A percentile compares a stretch with the other conserved stretches of the same genome.
Conservation (phyloP, 306 rosid species). For the Geum urbanum region DNA sequence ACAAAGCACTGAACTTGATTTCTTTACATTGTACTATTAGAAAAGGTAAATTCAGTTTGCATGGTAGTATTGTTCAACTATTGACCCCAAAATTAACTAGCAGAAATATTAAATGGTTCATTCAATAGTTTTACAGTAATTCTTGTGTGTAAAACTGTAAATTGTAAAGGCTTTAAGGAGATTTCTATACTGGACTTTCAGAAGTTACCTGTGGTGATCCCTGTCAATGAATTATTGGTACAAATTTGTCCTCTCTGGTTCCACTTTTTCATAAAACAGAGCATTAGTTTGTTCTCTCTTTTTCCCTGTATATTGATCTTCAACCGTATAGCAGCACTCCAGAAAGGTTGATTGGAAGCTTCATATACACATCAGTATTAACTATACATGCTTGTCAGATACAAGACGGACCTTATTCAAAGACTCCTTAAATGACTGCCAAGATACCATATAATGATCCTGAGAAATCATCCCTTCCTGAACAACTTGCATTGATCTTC, state of each 20-base stretch:
- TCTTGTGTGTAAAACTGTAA: neutral
- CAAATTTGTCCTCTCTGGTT: neutral
- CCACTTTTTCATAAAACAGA: neutral
- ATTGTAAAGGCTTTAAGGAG: neutral
- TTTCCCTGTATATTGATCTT: neutral
- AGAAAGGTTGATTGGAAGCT: neutral
- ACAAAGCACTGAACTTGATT: neutral
- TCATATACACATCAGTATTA: constrained; percentile 20
- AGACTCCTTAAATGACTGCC: constrained; percentile 89
- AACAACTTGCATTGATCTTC: constrained; percentile 82
- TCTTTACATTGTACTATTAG: neutral
- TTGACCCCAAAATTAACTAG: neutral
- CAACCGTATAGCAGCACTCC: neutral
- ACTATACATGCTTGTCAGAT: constrained; percentile 55
- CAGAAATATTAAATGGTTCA: neutral
- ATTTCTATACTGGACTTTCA: neutral
- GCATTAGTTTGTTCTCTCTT: neutral
- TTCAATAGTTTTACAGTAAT: neutral
- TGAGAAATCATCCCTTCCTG: constrained; percentile 86
- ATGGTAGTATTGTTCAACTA: neutral
- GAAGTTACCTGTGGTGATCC: neutral
- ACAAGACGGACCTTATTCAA: constrained; percentile 79
- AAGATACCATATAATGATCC: constrained; percentile 78
- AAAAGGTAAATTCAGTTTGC: neutral
- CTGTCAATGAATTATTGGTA: neutral